A percentile compares a stretch with the other conserved stretches of the same genome.
phyloP scores from a whole-genome alignment of 768 basidiomycete species.

The Tulasnella sp. region DNA sequence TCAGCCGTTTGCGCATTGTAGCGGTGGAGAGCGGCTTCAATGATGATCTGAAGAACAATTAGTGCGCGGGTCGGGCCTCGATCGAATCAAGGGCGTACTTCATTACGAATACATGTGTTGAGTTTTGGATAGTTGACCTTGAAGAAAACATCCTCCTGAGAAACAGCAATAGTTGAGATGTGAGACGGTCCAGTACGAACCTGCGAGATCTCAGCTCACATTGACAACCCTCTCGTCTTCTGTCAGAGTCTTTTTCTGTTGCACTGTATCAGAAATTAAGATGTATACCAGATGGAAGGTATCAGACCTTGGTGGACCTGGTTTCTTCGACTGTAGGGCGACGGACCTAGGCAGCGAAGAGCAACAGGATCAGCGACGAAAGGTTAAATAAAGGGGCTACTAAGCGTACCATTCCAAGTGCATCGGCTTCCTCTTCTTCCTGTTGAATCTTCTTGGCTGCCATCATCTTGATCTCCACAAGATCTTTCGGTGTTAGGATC shows the following conservation, averaged over 20 bases:
- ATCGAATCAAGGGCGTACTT: slow-evolving; percentile 47
- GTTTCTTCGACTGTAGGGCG: neutral
- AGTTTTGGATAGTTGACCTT: slow-evolving; percentile 88
- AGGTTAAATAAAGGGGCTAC: neutral
- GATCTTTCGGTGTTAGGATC: slow-evolving; percentile 75
- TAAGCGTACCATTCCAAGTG: slow-evolving; percentile 61
- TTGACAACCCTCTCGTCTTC: slow-evolving; percentile 59
- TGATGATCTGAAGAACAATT: slow-evolving; percentile 57
- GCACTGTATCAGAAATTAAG: neutral
- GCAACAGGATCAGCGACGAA: neutral
- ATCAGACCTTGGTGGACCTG: neutral
- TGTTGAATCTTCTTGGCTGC: slow-evolving; percentile 59
- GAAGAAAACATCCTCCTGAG: slow-evolving; percentile 68
- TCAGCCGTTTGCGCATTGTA: slow-evolving; percentile 71
- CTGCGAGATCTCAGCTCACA: slow-evolving; percentile 44
- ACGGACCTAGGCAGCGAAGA: neutral
- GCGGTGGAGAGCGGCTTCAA: slow-evolving; percentile 67
- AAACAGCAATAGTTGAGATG: slow-evolving; percentile 6
- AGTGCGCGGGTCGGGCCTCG: slow-evolving; percentile 11
- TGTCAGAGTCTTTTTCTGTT: neutral
- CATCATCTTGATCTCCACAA: slow-evolving; percentile 64
- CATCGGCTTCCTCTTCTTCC: slow-evolving; percentile 71
- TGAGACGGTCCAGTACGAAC: neutral
- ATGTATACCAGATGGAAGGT: neutral
- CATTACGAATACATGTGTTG: slow-evolving; percentile 80